phyloP scores from a whole-genome alignment of 2,329 filamentous ascomycete species.

The Herpotrichia juniperi region DNA sequence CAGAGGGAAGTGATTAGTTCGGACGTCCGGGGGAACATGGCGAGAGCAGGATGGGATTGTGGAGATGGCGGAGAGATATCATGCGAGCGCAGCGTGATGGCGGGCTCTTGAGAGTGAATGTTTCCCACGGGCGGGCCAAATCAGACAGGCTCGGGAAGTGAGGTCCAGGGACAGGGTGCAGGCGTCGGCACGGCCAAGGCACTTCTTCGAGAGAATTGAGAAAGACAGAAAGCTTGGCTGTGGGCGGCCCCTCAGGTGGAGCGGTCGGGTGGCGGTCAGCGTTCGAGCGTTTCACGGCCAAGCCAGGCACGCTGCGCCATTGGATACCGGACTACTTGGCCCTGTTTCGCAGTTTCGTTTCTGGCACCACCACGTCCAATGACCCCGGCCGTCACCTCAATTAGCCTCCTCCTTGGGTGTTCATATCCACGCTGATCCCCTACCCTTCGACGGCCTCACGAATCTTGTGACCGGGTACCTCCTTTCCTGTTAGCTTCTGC shows the following conservation, averaged over 20 bases:
- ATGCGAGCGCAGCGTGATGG: too few relatives aligned
- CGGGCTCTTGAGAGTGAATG: too few relatives aligned
- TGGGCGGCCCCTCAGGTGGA: too few relatives aligned
- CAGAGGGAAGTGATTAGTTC: too few relatives aligned
- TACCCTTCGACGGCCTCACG: constrained; percentile 22
- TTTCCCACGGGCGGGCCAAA: too few relatives aligned
- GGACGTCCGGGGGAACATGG: background rate
- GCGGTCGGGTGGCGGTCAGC: constrained; percentile 1
- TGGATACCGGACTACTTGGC: constrained; percentile 13
- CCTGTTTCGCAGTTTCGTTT: constrained; percentile 24
- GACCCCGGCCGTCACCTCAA: background rate
- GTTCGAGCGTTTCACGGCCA: constrained; percentile 32
- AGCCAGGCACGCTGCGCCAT: constrained; percentile 30
- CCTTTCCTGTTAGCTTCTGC: constrained; percentile 4
- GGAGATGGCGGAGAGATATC: too few relatives aligned
- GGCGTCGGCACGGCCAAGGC: background rate
- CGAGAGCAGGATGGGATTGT: background rate
- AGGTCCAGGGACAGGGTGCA: background rate
- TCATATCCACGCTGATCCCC: constrained; percentile 36
- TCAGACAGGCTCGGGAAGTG: too few relatives aligned
- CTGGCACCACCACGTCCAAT: constrained; percentile 12
- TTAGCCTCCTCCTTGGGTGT: constrained; percentile 8
- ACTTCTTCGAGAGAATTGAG: background rate
- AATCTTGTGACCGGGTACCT: constrained; percentile 3
- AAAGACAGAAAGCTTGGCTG: background rate